Evolutionary conservation across 164 flowering plant genomes (phyloP).

Genomic region (Buxus sempervirens): DNA sequence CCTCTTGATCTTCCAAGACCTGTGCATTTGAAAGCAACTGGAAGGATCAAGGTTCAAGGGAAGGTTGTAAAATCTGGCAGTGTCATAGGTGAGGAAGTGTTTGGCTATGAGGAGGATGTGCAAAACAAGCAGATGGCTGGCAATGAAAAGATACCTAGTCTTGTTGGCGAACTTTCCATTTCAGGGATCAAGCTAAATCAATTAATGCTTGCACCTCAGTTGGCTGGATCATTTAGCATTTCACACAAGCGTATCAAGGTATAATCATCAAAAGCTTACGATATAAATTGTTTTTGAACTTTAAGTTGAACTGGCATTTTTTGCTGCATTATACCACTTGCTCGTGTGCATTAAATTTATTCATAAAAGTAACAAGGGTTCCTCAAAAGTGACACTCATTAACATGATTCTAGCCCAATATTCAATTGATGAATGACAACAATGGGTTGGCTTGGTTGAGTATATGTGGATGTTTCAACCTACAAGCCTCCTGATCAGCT

Average conservation of each 20-base stretch:
- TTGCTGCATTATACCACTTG: no score
- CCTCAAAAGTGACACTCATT: no score
- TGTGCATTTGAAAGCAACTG: slow-evolving; percentile 84
- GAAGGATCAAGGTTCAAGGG: slow-evolving; percentile 90
- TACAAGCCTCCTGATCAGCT: no score
- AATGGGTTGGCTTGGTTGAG: no score
- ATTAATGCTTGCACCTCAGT: slow-evolving; percentile 87
- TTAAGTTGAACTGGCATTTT: no score
- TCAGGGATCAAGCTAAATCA: slow-evolving; percentile 90
- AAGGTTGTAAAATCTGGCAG: slow-evolving; percentile 41
- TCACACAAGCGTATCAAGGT: slow-evolving; percentile 74
- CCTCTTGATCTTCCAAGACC: slow-evolving; percentile 88
- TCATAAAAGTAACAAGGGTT: no score
- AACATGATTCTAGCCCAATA: no score
- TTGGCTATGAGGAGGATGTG: slow-evolving; percentile 16
- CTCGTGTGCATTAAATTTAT: no score
- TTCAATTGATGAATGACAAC: no score
- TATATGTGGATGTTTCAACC: no score
- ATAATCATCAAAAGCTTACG: slow-evolving; percentile 4
- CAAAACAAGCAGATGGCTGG: slow-evolving; percentile 19
- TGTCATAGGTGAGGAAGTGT: slow-evolving; percentile 19
- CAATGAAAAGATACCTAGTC: slow-evolving; percentile 34
- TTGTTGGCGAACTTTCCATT: slow-evolving; percentile 77
- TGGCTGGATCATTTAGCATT: slow-evolving; percentile 70
- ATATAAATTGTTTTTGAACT: no score